Evolutionary conservation across 208 protist species (phyloP), one percentile per base, ranked within the genome.

Genomic region (Tetramitus jugosus): DNA sequence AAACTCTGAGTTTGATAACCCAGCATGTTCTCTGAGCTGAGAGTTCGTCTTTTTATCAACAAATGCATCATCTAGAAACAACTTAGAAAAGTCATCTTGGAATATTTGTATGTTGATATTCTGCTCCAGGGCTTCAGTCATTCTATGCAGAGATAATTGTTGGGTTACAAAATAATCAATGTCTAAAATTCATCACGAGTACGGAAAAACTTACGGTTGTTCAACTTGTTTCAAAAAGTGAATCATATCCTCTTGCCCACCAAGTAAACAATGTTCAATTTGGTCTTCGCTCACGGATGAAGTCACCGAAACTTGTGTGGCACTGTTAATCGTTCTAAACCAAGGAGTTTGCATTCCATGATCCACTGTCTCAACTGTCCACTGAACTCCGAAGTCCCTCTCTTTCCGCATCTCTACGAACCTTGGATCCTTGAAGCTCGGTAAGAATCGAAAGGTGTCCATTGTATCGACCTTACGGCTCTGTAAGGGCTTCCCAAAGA

Each of bases 311-410:
- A 71, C 65, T 33, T 71, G 65, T 2, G 40, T 29, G 8, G 33
- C 43, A 31, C 49, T 17, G 31, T 71, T 71, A 6, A 71, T 40
- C 26, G 31, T 71, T 71, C 65, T 71, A 37, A 45, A 71, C 39
- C 35, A 42, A 56, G 49, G 20, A 10, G 49, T 56, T 56, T 56
- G 49, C 20, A 56, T 56, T 10, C 49, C 20, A 10, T 56, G 10
- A 20, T 20, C 20, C 4, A 49, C 40, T 33, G 65, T 71, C 49
- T 71, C n/a, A n/a, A 49, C 40, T 49, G 26, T 17, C 35, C 1
- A 33, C 49, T 71, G 65, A 33, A 71, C 39, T 71, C 65, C 65
- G 33, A 40, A 71, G 49, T 71, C 65, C 13, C 65, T 43, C 35
- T 71, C 65, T 3, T 29, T 3, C 33, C 65, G 0, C 20, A 26